These are phyloP conservation scores for Scenedesmus sp. DNA, from an alignment of 163 green algal genomes.

Conservation along the genomic window DNA sequence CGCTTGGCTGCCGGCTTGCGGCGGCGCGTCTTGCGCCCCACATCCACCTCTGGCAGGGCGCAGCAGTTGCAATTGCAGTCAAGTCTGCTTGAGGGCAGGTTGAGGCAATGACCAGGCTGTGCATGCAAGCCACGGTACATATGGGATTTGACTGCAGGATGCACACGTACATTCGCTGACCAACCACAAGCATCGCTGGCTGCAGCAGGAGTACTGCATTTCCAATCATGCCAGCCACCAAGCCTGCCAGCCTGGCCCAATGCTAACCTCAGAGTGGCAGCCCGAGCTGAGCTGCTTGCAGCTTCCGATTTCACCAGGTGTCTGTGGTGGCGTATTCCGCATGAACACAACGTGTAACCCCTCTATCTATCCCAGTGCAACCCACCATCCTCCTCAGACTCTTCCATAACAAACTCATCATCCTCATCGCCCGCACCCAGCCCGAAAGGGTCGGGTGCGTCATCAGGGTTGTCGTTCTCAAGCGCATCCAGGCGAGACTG, in stretches of 20 bases:
- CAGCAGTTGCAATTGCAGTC: background rate
- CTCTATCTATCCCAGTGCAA: background rate
- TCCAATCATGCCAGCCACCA: too few relatives aligned
- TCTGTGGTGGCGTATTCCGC: too few relatives aligned
- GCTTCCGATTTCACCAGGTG: too few relatives aligned
- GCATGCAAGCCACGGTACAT: background rate
- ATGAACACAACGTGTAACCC: too few relatives aligned
- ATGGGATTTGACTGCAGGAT: background rate
- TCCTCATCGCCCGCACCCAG: slow-evolving; percentile 68
- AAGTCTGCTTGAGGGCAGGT: background rate
- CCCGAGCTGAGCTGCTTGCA: too few relatives aligned
- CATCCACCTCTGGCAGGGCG: slow-evolving; percentile 25
- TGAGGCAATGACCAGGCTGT: background rate
- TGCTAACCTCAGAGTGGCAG: too few relatives aligned
- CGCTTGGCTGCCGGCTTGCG: slow-evolving; percentile 61
- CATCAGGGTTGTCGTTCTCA: slow-evolving; percentile 76
- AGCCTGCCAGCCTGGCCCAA: too few relatives aligned
- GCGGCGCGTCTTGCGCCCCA: slow-evolving; percentile 56
- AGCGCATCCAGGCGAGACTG: slow-evolving; percentile 81
- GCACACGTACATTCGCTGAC: too few relatives aligned
- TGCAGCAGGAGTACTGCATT: too few relatives aligned
- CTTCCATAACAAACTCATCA: slow-evolving; percentile 74
- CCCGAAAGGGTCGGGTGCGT: slow-evolving; percentile 61
- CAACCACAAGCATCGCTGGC: too few relatives aligned
- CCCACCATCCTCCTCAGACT: slow-evolving; percentile 63